Conservation (phyloP, 345 rosid species). For the Hibiscus trionum region DNA sequence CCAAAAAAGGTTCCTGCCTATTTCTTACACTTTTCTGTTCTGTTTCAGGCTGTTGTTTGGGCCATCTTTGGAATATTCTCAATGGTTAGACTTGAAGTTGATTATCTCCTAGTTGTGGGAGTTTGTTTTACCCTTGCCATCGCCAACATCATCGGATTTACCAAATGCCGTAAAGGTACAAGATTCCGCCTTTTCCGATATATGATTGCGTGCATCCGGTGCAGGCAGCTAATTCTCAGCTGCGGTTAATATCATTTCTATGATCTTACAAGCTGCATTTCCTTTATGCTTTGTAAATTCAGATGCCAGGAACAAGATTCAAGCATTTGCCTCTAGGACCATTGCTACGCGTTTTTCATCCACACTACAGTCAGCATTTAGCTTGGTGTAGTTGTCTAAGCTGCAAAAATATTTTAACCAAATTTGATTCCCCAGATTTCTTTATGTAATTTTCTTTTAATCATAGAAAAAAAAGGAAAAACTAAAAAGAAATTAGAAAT, state of each 20-base stretch:
- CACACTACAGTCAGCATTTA: constrained; percentile 74
- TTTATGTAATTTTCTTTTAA: background rate
- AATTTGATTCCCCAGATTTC: background rate
- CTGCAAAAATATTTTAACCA: background rate
- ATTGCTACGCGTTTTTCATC: constrained; percentile 74
- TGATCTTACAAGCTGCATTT: background rate
- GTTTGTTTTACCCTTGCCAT: constrained; percentile 53
- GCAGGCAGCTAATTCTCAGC: background rate
- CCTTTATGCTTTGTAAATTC: constrained; percentile 1
- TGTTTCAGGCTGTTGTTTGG: constrained; percentile 50
- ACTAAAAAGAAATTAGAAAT: background rate
- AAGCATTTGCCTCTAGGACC: constrained; percentile 58
- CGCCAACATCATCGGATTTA: constrained; percentile 68
- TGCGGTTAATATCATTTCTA: background rate
- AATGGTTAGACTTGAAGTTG: constrained; percentile 51
- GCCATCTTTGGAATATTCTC: constrained; percentile 52
- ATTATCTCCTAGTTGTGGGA: constrained; percentile 60
- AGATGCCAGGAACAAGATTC: constrained; percentile 58
- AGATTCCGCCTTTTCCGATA: background rate
- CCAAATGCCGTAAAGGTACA: constrained; percentile 61
- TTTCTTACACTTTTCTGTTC: background rate
- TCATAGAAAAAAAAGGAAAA: background rate
- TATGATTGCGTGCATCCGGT: background rate
- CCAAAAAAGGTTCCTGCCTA: too few species aligned
- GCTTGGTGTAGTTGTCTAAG: constrained; percentile 39